These are phyloP conservation scores for Ampelomyces quisqualis DNA, from an alignment of 2,329 filamentous ascomycete genomes.

Conservation along the genomic window DNA sequence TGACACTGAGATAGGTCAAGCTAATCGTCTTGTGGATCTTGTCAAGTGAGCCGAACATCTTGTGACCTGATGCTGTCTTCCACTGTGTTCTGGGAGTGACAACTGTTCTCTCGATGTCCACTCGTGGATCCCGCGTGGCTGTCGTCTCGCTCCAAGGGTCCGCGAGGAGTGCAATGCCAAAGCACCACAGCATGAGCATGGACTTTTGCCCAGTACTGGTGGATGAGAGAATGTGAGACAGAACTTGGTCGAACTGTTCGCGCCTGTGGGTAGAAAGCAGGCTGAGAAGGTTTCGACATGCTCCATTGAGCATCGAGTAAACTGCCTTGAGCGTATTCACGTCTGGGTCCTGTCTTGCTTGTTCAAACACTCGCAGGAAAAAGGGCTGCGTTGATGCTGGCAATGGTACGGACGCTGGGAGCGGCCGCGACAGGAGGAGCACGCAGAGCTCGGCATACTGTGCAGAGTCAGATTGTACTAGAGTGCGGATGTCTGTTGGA, in stretches of 20 bases:
- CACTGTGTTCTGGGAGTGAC: slow-evolving; percentile 20
- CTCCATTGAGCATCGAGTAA: slow-evolving; percentile 40
- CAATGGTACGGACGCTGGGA: slow-evolving; percentile 33
- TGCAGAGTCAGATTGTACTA: slow-evolving; percentile 3
- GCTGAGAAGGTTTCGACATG: slow-evolving; percentile 33
- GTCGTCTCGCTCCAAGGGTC: slow-evolving; percentile 23
- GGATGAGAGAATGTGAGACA: slow-evolving; percentile 32
- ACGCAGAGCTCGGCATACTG: slow-evolving; percentile 37
- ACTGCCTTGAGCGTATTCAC: slow-evolving; percentile 29
- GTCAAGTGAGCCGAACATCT: slow-evolving; percentile 31
- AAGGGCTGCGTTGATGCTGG: slow-evolving; percentile 39
- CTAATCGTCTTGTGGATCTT: slow-evolving; percentile 33
- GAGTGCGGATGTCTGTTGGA: too few relatives aligned
- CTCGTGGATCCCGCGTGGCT: neutral
- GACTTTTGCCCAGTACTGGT: slow-evolving; percentile 23
- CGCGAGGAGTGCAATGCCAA: slow-evolving; percentile 33
- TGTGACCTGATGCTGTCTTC: slow-evolving; percentile 34
- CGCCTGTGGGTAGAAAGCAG: slow-evolving; percentile 24
- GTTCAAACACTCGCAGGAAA: slow-evolving; percentile 37
- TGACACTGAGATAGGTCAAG: slow-evolving; percentile 33
- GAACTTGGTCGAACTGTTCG: slow-evolving; percentile 29
- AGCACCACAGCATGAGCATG: slow-evolving; percentile 37
- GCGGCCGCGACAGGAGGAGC: slow-evolving; percentile 34
- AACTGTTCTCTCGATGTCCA: slow-evolving; percentile 6
- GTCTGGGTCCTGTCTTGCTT: slow-evolving; percentile 24